These are phyloP conservation scores for Leccinum solheimii DNA, from an alignment of 1,284 basidiomycete species.

Conservation along the genomic window DNA sequence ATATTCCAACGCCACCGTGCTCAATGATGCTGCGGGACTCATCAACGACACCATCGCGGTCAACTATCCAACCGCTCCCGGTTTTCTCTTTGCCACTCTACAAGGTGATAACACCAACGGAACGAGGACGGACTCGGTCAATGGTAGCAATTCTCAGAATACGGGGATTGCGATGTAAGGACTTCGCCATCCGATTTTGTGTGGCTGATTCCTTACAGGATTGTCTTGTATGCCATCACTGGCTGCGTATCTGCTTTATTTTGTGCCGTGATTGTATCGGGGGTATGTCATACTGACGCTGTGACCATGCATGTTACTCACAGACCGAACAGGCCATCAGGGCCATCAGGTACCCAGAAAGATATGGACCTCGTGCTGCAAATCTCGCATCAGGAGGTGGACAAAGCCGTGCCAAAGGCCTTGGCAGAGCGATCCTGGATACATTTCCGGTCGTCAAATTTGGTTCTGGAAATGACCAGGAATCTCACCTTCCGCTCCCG, in stretches of 20 bases:
- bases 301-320: slow-evolving; percentile 6
- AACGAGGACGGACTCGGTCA: slow-evolving; percentile 11
- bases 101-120: slow-evolving; percentile 53
- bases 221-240: slow-evolving; percentile 84
- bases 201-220: slow-evolving; percentile 43
- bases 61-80: slow-evolving; percentile 45
- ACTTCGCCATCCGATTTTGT: not conserved
- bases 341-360: slow-evolving; percentile 86
- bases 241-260: slow-evolving; percentile 83
- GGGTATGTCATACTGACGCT: slow-evolving; percentile 48
- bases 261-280: slow-evolving; percentile 77
- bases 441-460: slow-evolving; percentile 94
- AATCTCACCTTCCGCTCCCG: slow-evolving; percentile 7
- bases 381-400: slow-evolving; percentile 46
- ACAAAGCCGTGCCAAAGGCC: slow-evolving; percentile 75
- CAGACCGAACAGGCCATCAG: slow-evolving; percentile 59
- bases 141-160: slow-evolving; percentile 36
- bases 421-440: slow-evolving; percentile 88
- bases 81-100: slow-evolving; percentile 69
- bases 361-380: slow-evolving; percentile 74
- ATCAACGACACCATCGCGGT: slow-evolving; percentile 53
- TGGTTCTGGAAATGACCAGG: slow-evolving; percentile 35
- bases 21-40: slow-evolving; percentile 52
- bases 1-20: slow-evolving; percentile 56
- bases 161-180: slow-evolving; percentile 74